phyloP scores from a whole-genome alignment of 345 rosid genomes.

The Leavenworthia alabamica region DNA sequence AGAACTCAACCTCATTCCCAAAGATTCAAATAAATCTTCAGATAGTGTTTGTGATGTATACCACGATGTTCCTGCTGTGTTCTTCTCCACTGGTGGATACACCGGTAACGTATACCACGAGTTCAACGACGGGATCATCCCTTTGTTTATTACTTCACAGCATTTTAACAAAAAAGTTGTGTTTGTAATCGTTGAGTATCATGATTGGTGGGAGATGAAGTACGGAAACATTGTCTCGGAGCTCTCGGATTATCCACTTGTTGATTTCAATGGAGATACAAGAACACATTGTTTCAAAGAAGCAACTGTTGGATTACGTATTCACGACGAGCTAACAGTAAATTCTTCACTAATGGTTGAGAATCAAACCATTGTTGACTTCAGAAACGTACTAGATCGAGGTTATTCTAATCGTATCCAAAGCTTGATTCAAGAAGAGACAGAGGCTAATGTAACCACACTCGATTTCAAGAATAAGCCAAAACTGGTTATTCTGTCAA shows the following conservation, averaged over 20 bases:
- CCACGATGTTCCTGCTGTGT: slow-evolving; percentile 62
- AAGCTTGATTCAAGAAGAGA: slow-evolving; percentile 39
- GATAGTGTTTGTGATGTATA: slow-evolving; percentile 44
- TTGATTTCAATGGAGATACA: slow-evolving; percentile 56
- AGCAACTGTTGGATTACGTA: slow-evolving; percentile 65
- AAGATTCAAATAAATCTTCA: slow-evolving; percentile 16
- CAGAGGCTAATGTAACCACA: slow-evolving; percentile 17
- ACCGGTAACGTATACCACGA: slow-evolving; percentile 82
- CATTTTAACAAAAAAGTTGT: slow-evolving; percentile 60
- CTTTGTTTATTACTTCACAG: slow-evolving; percentile 70
- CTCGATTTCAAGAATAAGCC: slow-evolving; percentile 39
- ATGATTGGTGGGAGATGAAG: slow-evolving; percentile 75
- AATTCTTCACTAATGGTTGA: slow-evolving; percentile 38
- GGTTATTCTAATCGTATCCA: slow-evolving; percentile 52
- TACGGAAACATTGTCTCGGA: slow-evolving; percentile 54
- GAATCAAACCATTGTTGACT: slow-evolving; percentile 46
- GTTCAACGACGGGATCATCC: slow-evolving; percentile 77
- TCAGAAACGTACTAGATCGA: slow-evolving; percentile 48
- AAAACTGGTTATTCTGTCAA: slow-evolving; percentile 56
- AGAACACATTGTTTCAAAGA: slow-evolving; percentile 77
- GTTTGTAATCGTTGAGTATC: slow-evolving; percentile 78
- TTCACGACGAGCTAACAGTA: slow-evolving; percentile 67
- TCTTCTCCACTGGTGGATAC: slow-evolving; percentile 83
- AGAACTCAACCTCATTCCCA: slow-evolving; percentile 48
- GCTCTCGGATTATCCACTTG: slow-evolving; percentile 47